Evolutionary conservation across 2,329 filamentous ascomycete species (phyloP).

Genomic region (Fusarium sp.): DNA sequence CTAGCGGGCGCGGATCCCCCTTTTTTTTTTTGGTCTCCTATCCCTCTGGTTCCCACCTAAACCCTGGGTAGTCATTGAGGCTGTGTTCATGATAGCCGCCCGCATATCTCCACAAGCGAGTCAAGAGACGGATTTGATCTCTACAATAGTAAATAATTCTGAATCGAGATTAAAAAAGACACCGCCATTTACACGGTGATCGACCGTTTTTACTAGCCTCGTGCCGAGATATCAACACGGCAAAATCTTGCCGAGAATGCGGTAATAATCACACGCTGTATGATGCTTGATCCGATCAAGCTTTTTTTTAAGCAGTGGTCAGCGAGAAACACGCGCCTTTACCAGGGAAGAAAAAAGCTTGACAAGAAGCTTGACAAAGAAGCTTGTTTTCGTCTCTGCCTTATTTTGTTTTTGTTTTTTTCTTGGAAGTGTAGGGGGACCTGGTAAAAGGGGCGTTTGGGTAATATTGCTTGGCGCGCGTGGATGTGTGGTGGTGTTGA

Average conservation of each 20-base stretch:
- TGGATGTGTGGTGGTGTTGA: background rate
- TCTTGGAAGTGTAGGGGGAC: background rate
- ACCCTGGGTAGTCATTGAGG: background rate
- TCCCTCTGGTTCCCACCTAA: background rate
- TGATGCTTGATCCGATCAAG: background rate
- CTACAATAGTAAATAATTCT: background rate
- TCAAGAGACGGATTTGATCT: background rate
- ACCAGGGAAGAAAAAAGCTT: background rate
- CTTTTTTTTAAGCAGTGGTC: background rate
- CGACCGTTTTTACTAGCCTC: background rate
- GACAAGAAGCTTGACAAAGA: background rate
- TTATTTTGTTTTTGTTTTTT: background rate
- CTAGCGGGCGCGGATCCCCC: background rate
- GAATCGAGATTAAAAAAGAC: background rate
- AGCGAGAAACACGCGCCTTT: background rate
- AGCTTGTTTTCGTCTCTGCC: background rate
- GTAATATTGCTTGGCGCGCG: background rate
- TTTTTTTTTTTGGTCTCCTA: background rate
- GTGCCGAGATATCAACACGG: background rate
- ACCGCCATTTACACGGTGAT: background rate
- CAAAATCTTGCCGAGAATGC: background rate
- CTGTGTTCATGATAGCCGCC: background rate
- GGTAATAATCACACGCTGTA: background rate
- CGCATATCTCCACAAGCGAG: background rate
- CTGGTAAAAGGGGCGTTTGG: background rate